Conservation (phyloP, 768 basidiomycete genomes). For the Nidula microcarpa region DNA sequence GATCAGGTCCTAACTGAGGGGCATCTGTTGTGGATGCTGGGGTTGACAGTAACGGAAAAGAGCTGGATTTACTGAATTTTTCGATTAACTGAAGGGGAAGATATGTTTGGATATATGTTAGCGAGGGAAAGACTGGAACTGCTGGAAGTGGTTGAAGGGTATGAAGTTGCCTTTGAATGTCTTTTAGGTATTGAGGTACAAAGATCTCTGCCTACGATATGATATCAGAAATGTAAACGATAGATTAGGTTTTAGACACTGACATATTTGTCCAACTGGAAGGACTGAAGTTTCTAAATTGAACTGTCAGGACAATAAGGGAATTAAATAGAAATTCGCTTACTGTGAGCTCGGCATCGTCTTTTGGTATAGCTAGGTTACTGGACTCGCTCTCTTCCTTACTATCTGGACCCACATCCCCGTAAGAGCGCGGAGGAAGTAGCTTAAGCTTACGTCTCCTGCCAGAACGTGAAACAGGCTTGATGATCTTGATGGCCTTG, state of each 20-base stretch:
- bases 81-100: conserved; percentile 33
- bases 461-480: conserved; percentile 6
- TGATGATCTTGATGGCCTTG: conserved; percentile 9
- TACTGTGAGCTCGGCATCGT: neutral
- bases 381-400: neutral
- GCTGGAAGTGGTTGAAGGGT: conserved; percentile 36
- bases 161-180: conserved; percentile 44
- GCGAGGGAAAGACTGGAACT: conserved; percentile 36
- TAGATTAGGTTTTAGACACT: neutral
- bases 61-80: conserved; percentile 12
- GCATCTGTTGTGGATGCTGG: conserved; percentile 11
- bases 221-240: too few relatives aligned
- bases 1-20: conserved; percentile 18
- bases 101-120: conserved; percentile 36
- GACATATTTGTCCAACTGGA: conserved; percentile 43
- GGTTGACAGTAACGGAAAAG: conserved; percentile 10
- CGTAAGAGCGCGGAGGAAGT: neutral
- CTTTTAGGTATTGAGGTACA: conserved; percentile 45
- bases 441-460: conserved; percentile 6
- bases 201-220: conserved; percentile 39
- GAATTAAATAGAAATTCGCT: too few relatives aligned
- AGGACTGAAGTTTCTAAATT: neutral
- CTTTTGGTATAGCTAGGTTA: neutral
- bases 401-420: neutral
- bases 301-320: too few relatives aligned